phyloP scores from a whole-genome alignment of 1,284 basidiomycete species.

The Leccinum pachyderme region DNA sequence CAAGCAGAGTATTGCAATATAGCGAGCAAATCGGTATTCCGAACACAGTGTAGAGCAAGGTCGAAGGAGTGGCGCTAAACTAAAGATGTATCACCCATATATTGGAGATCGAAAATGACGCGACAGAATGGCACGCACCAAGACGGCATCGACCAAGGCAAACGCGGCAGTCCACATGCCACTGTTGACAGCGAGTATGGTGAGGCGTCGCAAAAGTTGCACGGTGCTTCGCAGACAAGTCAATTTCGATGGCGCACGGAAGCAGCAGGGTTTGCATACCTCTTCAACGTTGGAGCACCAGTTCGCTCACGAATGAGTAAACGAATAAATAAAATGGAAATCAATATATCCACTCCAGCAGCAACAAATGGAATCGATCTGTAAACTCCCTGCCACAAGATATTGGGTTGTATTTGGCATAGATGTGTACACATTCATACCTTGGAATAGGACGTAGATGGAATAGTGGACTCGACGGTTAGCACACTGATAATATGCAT shows the following conservation, averaged over 20 bases:
- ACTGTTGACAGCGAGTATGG: constrained; percentile 18
- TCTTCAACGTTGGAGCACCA: not conserved
- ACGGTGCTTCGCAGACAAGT: constrained; percentile 4
- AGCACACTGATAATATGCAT: not conserved
- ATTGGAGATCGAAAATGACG: not conserved
- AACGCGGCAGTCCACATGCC: constrained; percentile 18
- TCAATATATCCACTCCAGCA: not conserved
- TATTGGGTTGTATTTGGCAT: not conserved
- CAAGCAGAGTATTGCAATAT: not conserved
- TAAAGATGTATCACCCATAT: not conserved
- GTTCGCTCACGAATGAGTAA: constrained; percentile 1
- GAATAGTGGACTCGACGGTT: not conserved
- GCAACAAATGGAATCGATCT: not conserved
- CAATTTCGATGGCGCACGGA: not conserved
- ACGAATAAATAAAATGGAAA: not conserved
- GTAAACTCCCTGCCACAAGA: not conserved
- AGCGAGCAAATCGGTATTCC: not conserved
- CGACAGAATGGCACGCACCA: constrained; percentile 9
- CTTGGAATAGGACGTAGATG: not conserved
- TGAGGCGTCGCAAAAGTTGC: constrained; percentile 10
- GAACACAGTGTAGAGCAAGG: not conserved
- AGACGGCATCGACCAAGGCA: constrained; percentile 6
- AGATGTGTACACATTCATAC: not conserved
- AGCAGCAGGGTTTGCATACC: not conserved
- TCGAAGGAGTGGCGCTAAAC: not conserved